Evolutionary conservation across 805 yeast species (phyloP).

Genomic region (Starmerella tilneyi): DNA sequence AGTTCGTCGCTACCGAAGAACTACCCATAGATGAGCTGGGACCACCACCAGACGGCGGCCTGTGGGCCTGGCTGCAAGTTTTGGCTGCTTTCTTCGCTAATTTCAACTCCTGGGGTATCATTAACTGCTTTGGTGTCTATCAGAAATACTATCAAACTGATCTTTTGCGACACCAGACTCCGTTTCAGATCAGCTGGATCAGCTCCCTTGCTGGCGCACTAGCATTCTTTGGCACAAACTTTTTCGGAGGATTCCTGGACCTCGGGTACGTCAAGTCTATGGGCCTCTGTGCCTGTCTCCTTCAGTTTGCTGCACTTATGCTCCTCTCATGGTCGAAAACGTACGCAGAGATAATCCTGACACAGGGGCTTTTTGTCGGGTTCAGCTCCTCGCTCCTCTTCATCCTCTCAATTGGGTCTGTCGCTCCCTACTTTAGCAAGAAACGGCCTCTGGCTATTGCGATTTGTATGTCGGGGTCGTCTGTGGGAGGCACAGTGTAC

Average conservation of each 20-base stretch:
- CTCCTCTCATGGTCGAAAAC: conserved; percentile 32
- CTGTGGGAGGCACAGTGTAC: conserved; percentile 43
- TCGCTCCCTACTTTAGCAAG: conserved; percentile 39
- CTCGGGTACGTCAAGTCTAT: conserved; percentile 25
- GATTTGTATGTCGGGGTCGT: conserved; percentile 41
- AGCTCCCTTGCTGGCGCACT: conserved; percentile 20
- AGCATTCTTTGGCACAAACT: conserved; percentile 20
- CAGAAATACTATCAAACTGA: conserved; percentile 22
- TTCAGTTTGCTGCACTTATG: conserved; percentile 27
- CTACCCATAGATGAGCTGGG: no score
- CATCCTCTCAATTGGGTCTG: conserved; percentile 37
- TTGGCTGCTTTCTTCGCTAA: conserved; percentile 24
- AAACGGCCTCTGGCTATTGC: conserved; percentile 40
- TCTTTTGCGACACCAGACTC: conserved; percentile 9
- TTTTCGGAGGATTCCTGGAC: conserved; percentile 30
- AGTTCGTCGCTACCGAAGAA: no score
- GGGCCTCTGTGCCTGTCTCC: conserved; percentile 24
- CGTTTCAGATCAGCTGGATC: conserved; percentile 26
- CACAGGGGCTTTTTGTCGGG: conserved; percentile 44
- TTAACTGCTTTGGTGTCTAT: conserved; percentile 25
- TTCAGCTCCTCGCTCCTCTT: conserved; percentile 38
- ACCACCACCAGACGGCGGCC: conserved; percentile 28
- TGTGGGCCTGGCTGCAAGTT: conserved; percentile 26
- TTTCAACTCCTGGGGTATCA: conserved; percentile 25
- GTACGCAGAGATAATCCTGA: conserved; percentile 43